These are phyloP conservation scores for Aspergillus fischeri DNA, from an alignment of 2,329 filamentous ascomycete species.

Conservation along the genomic window DNA sequence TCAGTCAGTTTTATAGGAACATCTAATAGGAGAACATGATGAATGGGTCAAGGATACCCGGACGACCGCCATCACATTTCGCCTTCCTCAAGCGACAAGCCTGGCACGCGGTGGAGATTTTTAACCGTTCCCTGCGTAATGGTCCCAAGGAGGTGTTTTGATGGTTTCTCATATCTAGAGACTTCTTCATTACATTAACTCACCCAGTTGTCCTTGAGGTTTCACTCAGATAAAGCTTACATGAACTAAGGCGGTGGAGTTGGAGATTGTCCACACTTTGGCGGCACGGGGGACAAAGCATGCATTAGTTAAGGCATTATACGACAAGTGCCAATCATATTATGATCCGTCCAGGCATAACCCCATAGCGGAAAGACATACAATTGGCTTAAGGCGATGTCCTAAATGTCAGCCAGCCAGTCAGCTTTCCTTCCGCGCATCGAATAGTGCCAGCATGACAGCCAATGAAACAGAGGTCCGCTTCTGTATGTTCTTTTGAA, in stretches of 20 bases:
- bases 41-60: constrained; percentile 5
- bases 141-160: not conserved
- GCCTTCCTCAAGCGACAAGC: constrained; percentile 14
- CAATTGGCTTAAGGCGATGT: not conserved
- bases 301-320: no score
- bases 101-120: constrained; percentile 14
- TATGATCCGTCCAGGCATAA: no score
- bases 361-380: not conserved
- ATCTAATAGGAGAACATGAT: not conserved
- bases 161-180: no score
- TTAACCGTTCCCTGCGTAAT: constrained; percentile 11
- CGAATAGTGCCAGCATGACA: not conserved
- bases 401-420: not conserved
- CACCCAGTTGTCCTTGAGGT: no score
- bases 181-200: no score
- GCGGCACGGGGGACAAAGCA: no score
- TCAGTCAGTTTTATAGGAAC: not conserved
- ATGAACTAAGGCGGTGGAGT: no score
- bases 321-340: no score
- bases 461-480: not conserved
- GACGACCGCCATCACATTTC: constrained; percentile 17
- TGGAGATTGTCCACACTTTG: no score
- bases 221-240: no score
- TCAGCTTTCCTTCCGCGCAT: not conserved
- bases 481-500: not conserved